Percentiles rank a stretch among this genome's conserved stretches.
phyloP scores from a whole-genome alignment of 495 filamentous ascomycete species.

The Xylaria sp. region DNA sequence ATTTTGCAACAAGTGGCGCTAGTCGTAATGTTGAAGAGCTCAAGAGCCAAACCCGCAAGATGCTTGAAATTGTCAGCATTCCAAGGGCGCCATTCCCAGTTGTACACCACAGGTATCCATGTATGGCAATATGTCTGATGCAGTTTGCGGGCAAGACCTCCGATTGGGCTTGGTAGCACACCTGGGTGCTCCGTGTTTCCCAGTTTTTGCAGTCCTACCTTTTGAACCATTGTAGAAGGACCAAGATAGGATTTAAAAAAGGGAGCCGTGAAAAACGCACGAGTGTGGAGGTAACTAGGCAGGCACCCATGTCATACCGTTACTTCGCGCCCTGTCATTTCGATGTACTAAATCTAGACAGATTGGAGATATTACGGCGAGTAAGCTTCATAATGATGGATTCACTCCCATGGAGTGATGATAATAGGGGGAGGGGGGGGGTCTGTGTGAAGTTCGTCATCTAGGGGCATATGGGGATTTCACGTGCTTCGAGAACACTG shows the following conservation, averaged over 20 bases:
- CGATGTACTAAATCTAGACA: not conserved
- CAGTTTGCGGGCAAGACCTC: constrained; percentile 1
- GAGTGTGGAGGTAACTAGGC: not conserved
- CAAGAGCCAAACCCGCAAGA: not conserved
- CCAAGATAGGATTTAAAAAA: not conserved
- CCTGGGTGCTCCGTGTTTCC: not conserved
- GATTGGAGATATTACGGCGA: not conserved
- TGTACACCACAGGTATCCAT: not conserved
- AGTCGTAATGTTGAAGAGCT: constrained; percentile 1
- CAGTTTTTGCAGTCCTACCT: not conserved
- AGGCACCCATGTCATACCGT: not conserved
- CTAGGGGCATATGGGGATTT: not conserved
- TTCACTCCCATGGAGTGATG: not conserved
- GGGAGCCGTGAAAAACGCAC: not conserved
- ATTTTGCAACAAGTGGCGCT: not conserved
- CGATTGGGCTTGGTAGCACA: constrained; percentile 3
- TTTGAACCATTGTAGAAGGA: not conserved
- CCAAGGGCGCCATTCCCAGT: not conserved
- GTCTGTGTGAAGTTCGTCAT: not conserved
- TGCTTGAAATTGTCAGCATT: constrained; percentile 19
- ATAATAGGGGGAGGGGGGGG: too few relatives aligned
- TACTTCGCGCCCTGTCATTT: not conserved
- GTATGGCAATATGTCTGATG: not conserved
- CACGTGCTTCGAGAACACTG: not conserved
- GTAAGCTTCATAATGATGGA: constrained; percentile 14